These are phyloP conservation scores for Arthroderma uncinatum DNA, from an alignment of 2,329 filamentous ascomycete species.

Conservation along the genomic window DNA sequence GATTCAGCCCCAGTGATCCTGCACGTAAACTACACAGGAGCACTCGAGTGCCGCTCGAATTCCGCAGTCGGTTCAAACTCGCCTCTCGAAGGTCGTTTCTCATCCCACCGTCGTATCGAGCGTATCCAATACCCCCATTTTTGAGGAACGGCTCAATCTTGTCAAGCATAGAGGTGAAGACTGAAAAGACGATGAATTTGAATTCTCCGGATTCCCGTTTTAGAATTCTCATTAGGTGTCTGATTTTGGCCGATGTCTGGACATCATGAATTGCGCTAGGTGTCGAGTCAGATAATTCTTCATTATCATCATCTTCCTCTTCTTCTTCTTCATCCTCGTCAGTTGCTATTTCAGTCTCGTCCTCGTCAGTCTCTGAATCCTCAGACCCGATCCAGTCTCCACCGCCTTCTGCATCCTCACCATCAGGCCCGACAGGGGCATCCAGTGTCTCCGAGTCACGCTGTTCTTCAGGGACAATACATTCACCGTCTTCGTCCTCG, in stretches of 20 bases:
- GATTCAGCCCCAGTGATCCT: constrained; percentile 80
- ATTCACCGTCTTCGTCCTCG: constrained; percentile 58
- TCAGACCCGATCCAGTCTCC: constrained; percentile 66
- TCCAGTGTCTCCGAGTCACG: constrained; percentile 52
- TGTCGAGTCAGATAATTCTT: constrained; percentile 32
- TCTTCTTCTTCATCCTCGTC: too few relatives aligned
- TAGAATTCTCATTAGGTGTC: constrained; percentile 70
- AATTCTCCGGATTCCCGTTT: constrained; percentile 65
- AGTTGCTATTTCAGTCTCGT: constrained; percentile 11
- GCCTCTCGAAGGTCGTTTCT: constrained; percentile 84
- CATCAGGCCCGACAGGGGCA: constrained; percentile 70
- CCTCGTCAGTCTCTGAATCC: constrained; percentile 47
- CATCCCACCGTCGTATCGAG: constrained; percentile 93
- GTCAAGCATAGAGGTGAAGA: constrained; percentile 97
- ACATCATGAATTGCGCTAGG: constrained; percentile 27
- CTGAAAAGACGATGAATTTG: constrained; percentile 97
- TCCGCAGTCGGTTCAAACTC: constrained; percentile 64
- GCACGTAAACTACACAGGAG: constrained; percentile 90
- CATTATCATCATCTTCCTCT: constrained; percentile 28
- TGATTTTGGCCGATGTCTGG: constrained; percentile 72
- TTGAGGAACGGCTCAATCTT: constrained; percentile 85
- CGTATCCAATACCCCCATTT: constrained; percentile 62
- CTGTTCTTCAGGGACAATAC: constrained; percentile 64
- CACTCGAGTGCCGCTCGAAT: constrained; percentile 63
- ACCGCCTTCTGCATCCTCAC: constrained; percentile 77